These are phyloP conservation scores for Nigrograna mackinnonii DNA, from an alignment of 2,329 filamentous ascomycete genomes.

Conservation along the genomic window DNA sequence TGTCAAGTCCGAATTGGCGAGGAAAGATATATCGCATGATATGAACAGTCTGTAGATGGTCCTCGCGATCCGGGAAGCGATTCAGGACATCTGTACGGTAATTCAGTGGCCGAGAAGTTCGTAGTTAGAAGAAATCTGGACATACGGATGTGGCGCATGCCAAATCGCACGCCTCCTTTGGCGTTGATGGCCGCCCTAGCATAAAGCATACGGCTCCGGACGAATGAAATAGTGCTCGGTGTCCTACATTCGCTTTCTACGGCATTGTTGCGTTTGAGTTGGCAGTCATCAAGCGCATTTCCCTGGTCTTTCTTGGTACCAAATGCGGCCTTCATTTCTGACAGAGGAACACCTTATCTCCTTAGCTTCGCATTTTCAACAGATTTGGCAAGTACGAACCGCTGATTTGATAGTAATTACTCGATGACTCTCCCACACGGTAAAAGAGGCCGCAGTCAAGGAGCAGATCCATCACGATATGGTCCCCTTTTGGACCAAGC, in stretches of 20 bases:
- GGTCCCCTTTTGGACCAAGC: constrained; percentile 74
- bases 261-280: neutral
- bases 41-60: constrained; percentile 63
- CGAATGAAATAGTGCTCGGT: constrained; percentile 69
- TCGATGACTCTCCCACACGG: constrained; percentile 60
- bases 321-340: constrained; percentile 42
- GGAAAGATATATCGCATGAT: constrained; percentile 95
- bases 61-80: constrained; percentile 58
- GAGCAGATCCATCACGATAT: constrained; percentile 76
- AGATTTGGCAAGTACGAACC: constrained; percentile 53
- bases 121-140: no score
- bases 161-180: constrained; percentile 69
- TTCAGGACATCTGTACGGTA: constrained; percentile 73
- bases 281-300: neutral
- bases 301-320: no score
- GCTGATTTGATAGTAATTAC: constrained; percentile 78
- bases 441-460: constrained; percentile 78
- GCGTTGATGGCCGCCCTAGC: constrained; percentile 72
- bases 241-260: constrained; percentile 14
- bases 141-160: constrained; percentile 81
- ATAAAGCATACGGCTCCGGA: constrained; percentile 86
- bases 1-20: constrained; percentile 85
- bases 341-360: constrained; percentile 54
- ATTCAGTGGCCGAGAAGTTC: no score
- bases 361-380: constrained; percentile 1